Conservation (phyloP, 768 basidiomycete species). For the Rhizopogon salebrosus region DNA sequence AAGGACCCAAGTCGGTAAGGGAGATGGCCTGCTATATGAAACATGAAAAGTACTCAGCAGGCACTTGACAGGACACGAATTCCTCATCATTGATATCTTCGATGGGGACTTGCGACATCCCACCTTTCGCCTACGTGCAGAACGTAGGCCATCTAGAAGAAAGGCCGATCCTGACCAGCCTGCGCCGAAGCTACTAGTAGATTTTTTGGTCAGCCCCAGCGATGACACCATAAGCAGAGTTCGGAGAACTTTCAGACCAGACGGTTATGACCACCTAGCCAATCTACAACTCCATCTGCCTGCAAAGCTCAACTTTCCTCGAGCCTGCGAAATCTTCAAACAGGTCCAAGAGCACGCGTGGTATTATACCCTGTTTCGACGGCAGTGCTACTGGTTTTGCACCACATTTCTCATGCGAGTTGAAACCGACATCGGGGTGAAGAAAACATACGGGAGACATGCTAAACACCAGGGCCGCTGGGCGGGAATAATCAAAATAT, state of each 20-base stretch:
- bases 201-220: background rate
- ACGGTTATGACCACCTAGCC: slow-evolving; percentile 1
- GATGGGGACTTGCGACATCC: background rate
- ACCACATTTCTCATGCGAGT: background rate
- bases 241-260: background rate
- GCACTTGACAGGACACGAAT: slow-evolving; percentile 6
- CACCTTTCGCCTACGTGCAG: background rate
- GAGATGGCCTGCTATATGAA: background rate
- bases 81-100: slow-evolving; percentile 1
- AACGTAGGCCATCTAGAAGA: slow-evolving; percentile 1
- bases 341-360: background rate
- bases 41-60: no score
- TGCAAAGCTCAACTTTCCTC: background rate
- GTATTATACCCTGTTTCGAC: slow-evolving; percentile 1
- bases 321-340: background rate
- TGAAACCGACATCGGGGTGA: background rate
- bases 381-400: slow-evolving; percentile 7
- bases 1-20: slow-evolving; percentile 1
- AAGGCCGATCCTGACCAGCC: background rate
- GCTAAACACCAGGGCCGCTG: background rate
- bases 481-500: background rate
- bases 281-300: background rate
- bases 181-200: background rate
- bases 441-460: background rate
- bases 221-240: slow-evolving; percentile 2